Conservation (phyloP, 2,329 filamentous ascomycete genomes). For the Colletotrichum cereale region DNA sequence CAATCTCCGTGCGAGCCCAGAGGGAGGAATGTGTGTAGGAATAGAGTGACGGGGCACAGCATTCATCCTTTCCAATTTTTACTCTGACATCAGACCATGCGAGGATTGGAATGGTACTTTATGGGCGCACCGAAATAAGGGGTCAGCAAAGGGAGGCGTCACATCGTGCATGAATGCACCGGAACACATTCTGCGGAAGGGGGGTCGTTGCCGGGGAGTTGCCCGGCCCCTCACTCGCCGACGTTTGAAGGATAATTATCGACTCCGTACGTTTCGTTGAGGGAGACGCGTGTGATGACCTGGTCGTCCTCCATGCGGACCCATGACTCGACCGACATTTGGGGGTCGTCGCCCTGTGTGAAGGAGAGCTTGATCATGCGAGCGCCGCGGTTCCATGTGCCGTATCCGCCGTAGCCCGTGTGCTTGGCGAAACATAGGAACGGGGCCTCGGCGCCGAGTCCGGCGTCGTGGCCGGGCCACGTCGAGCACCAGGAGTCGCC, state of each 20-base stretch:
- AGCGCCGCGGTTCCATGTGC: constrained; percentile 71
- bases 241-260: constrained; percentile 62
- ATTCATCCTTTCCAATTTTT: constrained; percentile 28
- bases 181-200: not conserved
- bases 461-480: constrained; percentile 43
- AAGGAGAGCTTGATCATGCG: constrained; percentile 49
- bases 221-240: constrained; percentile 16
- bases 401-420: constrained; percentile 78
- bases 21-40: constrained; percentile 29
- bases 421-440: constrained; percentile 72
- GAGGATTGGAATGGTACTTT: constrained; percentile 8
- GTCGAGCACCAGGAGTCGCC: constrained; percentile 59
- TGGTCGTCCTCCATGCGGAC: constrained; percentile 69
- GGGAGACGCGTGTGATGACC: constrained; percentile 62
- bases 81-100: constrained; percentile 8
- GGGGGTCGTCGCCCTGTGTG: constrained; percentile 51
- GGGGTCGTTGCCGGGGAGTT: not conserved
- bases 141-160: not conserved
- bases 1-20: constrained; percentile 32
- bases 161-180: not conserved
- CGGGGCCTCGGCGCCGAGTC: constrained; percentile 50
- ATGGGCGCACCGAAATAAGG: constrained; percentile 4
- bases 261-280: constrained; percentile 71
- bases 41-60: constrained; percentile 29
- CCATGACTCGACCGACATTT: constrained; percentile 66